Conservation (phyloP, 331 rosid genomes). For the Malus hybrid region DNA sequence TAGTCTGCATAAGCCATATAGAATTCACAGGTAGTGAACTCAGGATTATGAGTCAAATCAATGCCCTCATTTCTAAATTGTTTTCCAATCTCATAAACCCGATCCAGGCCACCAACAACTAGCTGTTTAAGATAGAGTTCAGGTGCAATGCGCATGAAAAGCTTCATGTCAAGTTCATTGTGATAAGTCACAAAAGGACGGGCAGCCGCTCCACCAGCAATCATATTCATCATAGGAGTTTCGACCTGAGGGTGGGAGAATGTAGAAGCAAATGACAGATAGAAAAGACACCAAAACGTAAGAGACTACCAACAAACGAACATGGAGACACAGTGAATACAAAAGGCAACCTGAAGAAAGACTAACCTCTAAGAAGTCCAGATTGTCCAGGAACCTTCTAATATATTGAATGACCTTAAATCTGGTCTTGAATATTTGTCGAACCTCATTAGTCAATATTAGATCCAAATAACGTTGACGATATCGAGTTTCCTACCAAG, state of each 20-base stretch:
- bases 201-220: slow-evolving; percentile 98
- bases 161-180: slow-evolving; percentile 78
- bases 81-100: slow-evolving; percentile 97
- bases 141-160: slow-evolving; percentile 89
- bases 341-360: not conserved
- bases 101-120: slow-evolving; percentile 91
- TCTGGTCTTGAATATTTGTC: slow-evolving; percentile 81
- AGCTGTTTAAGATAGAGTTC: slow-evolving; percentile 89
- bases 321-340: not conserved
- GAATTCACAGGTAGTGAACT: slow-evolving; percentile 93
- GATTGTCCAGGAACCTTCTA: slow-evolving; percentile 61
- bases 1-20: slow-evolving; percentile 86
- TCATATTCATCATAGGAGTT: slow-evolving; percentile 99
- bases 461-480: slow-evolving; percentile 83
- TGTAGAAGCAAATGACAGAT: not conserved
- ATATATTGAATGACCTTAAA: slow-evolving; percentile 53
- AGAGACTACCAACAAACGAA: not conserved
- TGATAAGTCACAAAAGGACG: slow-evolving; percentile 89
- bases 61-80: slow-evolving; percentile 96
- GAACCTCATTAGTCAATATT: slow-evolving; percentile 77
- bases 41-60: slow-evolving; percentile 93
- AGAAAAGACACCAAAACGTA: not conserved
- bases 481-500: slow-evolving; percentile 79
- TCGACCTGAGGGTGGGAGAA: slow-evolving; percentile 54
- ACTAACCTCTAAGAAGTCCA: slow-evolving; percentile 92